phyloP scores from a whole-genome alignment of 2,329 filamentous ascomycete species.

The Penicillium fuscoglaucum region DNA sequence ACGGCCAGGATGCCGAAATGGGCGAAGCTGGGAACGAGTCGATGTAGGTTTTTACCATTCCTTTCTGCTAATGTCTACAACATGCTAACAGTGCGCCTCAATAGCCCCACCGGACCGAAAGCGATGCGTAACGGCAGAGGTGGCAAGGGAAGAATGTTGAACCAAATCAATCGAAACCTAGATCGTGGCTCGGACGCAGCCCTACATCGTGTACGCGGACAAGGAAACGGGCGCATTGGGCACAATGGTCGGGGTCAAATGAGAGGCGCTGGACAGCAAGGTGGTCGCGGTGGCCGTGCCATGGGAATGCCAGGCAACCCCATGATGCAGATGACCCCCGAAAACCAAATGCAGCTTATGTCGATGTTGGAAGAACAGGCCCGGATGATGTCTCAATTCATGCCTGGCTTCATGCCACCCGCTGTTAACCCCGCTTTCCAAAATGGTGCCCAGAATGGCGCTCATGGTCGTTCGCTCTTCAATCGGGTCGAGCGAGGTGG shows the following conservation, averaged over 20 bases:
- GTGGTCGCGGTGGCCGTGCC: conserved; percentile 47
- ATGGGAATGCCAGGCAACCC: conserved; percentile 42
- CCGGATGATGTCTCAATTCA: conserved; percentile 76
- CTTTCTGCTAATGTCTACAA: background rate
- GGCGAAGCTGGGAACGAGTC: conserved; percentile 52
- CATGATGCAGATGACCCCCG: conserved; percentile 59
- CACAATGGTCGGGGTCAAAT: conserved; percentile 70
- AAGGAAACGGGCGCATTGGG: conserved; percentile 77
- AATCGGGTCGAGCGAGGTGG: conserved; percentile 63
- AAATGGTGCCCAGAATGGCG: conserved; percentile 49
- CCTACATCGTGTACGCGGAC: conserved; percentile 75
- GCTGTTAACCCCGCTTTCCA: conserved; percentile 57
- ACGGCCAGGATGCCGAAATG: conserved; percentile 71
- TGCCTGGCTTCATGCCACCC: conserved; percentile 55
- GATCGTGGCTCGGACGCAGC: conserved; percentile 73
- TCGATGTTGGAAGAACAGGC: conserved; percentile 83
- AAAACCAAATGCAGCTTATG: conserved; percentile 73
- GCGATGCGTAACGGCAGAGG: conserved; percentile 80
- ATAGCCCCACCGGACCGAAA: conserved; percentile 87
- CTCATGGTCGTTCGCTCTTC: conserved; percentile 64
- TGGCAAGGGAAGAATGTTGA: conserved; percentile 76
- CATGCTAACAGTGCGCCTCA: conserved; percentile 41
- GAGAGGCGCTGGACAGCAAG: conserved; percentile 61
- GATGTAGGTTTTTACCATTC: conserved; percentile 35
- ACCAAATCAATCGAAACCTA: conserved; percentile 80